phyloP scores from a whole-genome alignment of 148 eudicot species.

The Rhododendron vialii region DNA sequence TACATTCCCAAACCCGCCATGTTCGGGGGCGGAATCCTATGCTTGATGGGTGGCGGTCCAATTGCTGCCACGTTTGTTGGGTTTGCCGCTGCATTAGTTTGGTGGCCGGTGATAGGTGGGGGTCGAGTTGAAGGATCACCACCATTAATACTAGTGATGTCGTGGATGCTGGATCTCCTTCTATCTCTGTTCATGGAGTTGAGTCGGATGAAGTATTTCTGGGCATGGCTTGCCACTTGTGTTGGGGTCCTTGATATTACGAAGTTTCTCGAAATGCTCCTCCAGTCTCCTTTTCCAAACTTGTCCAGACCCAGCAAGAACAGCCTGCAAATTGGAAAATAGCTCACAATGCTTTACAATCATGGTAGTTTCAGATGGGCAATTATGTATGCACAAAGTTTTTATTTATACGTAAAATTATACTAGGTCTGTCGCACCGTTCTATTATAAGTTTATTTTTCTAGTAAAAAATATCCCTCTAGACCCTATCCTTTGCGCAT shows the following conservation, averaged over 20 bases:
- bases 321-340: constrained; percentile 33
- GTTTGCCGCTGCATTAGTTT: constrained; percentile 10
- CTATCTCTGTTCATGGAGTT: constrained; percentile 84
- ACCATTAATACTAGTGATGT: constrained; percentile 63
- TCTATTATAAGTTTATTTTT: too few species aligned
- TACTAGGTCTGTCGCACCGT: not conserved
- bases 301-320: constrained; percentile 80
- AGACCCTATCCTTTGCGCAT: not conserved
- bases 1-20: constrained; percentile 70
- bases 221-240: constrained; percentile 92
- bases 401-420: not conserved
- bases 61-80: constrained; percentile 29
- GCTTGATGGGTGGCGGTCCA: constrained; percentile 27
- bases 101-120: constrained; percentile 69
- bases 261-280: constrained; percentile 82
- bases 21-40: constrained; percentile 32
- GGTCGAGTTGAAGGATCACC: constrained; percentile 55
- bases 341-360: not conserved
- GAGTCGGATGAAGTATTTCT: constrained; percentile 76
- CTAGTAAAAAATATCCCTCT: not conserved
- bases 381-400: not conserved
- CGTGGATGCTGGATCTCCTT: constrained; percentile 82
- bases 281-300: constrained; percentile 91
- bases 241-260: constrained; percentile 86
- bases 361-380: not conserved